A percentile compares a stretch with the other conserved stretches of the same genome.
phyloP scores from a whole-genome alignment of 352 stramenopile species.

The Globisporangium viniferum region DNA sequence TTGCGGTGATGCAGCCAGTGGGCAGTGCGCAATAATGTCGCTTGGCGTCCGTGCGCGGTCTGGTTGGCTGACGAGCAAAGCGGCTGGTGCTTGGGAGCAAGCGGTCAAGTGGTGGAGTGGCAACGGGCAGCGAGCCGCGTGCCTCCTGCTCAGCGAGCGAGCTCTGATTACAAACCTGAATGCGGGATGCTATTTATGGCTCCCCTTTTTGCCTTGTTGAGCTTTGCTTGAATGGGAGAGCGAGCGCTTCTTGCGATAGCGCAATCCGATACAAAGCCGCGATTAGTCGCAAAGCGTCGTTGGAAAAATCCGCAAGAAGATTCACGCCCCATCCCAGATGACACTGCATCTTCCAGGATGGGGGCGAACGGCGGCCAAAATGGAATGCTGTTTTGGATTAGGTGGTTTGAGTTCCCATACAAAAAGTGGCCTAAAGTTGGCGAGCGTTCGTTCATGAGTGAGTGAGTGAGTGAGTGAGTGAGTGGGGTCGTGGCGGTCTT shows the following conservation, averaged over 20 bases:
- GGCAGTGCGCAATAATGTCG: constrained; percentile 1
- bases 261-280: constrained; percentile 8
- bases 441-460: not conserved
- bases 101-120: not conserved
- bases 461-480: too few relatives aligned
- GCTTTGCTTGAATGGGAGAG: too few relatives aligned
- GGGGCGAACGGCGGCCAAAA: not conserved
- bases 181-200: constrained; percentile 6
- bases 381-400: not conserved
- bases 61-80: not conserved
- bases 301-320: constrained; percentile 2
- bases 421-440: not conserved
- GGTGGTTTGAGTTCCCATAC: not conserved
- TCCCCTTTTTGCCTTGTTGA: not conserved
- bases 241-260: not conserved
- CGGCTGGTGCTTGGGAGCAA: not conserved
- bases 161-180: constrained; percentile 2
- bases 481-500: not conserved
- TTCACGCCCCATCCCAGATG: constrained; percentile 5
- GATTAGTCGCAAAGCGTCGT: constrained; percentile 7
- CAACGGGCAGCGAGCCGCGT: not conserved
- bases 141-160: too few relatives aligned
- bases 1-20: not conserved
- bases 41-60: not conserved
- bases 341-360: not conserved